These are phyloP conservation scores for Chaetomium sp. DNA, from an alignment of 2,329 filamentous ascomycete species.

Conservation along the genomic window DNA sequence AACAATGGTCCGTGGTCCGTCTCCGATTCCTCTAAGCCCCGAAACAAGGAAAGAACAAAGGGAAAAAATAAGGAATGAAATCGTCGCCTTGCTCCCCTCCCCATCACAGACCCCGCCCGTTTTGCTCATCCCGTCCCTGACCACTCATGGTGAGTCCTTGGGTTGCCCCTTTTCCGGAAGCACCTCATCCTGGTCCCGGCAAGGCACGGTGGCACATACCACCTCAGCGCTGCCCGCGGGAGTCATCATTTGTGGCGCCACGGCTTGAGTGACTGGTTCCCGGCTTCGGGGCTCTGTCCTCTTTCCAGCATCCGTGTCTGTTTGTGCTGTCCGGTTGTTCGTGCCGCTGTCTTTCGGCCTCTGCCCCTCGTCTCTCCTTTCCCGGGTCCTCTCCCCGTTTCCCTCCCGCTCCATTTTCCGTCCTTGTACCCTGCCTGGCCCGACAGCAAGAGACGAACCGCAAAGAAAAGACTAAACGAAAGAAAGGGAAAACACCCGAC, in stretches of 20 bases:
- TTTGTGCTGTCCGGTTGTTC: background rate
- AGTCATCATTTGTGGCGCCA: background rate
- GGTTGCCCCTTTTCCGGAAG: constrained; percentile 2
- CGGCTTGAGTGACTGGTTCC: background rate
- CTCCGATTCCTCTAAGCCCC: constrained; percentile 12
- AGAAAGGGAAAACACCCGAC: background rate
- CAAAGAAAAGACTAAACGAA: background rate
- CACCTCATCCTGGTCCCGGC: background rate
- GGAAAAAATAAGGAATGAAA: background rate
- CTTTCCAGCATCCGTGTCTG: no score
- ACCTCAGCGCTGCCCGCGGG: background rate
- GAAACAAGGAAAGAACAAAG: background rate
- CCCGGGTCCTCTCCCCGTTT: background rate
- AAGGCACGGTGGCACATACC: constrained; percentile 5
- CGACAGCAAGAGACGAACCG: background rate
- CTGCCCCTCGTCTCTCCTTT: background rate
- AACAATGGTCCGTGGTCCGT: background rate
- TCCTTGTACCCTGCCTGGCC: background rate
- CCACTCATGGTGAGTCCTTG: constrained; percentile 2
- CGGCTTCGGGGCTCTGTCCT: background rate
- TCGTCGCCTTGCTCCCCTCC: background rate
- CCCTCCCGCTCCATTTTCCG: background rate
- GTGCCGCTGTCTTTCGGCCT: background rate
- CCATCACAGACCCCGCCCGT: background rate
- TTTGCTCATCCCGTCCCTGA: background rate